These are phyloP conservation scores for Rachicladosporium sp. DNA, from an alignment of 2,329 filamentous ascomycete species.

Conservation along the genomic window DNA sequence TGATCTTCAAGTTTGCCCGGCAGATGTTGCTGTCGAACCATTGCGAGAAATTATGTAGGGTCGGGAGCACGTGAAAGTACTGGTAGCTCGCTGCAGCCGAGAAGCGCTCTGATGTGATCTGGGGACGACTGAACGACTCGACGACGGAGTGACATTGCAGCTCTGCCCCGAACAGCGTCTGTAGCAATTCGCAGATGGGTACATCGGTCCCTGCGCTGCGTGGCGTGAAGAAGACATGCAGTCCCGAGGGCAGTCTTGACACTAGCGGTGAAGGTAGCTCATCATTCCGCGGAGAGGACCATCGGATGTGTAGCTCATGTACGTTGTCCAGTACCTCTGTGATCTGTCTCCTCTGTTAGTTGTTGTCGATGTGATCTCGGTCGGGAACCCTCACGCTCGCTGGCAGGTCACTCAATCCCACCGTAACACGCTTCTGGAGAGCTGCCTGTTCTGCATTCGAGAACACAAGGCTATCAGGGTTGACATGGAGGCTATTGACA, in stretches of 20 bases:
- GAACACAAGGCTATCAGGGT: conserved; percentile 42
- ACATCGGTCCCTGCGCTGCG: conserved; percentile 25
- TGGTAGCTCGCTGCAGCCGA: conserved; percentile 53
- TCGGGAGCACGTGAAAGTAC: conserved; percentile 55
- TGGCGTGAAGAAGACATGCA: conserved; percentile 70
- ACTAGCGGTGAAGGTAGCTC: conserved; percentile 55
- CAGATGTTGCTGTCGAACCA: conserved; percentile 19
- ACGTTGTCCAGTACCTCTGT: conserved; percentile 40
- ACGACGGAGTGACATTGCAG: conserved; percentile 43
- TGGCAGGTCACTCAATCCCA: conserved; percentile 63
- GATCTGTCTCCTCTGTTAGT: neutral
- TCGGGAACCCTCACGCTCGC: conserved; percentile 37
- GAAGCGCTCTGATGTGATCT: conserved; percentile 45
- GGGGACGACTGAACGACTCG: conserved; percentile 27
- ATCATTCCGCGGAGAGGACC: conserved; percentile 51
- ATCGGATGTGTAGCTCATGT: conserved; percentile 66
- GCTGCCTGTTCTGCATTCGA: conserved; percentile 47
- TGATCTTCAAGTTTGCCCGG: conserved; percentile 1
- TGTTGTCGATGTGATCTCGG: neutral
- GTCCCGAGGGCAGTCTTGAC: conserved; percentile 63
- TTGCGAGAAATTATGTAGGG: conserved; percentile 38
- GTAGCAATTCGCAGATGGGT: conserved; percentile 47
- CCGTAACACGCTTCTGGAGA: conserved; percentile 68
- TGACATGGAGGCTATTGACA: conserved; percentile 49
- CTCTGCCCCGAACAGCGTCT: conserved; percentile 41